Percentiles rank a stretch among this genome's conserved stretches.
These are phyloP conservation scores for Cadophora sp. DNA, from an alignment of 2,329 filamentous ascomycete genomes.

Conservation along the genomic window DNA sequence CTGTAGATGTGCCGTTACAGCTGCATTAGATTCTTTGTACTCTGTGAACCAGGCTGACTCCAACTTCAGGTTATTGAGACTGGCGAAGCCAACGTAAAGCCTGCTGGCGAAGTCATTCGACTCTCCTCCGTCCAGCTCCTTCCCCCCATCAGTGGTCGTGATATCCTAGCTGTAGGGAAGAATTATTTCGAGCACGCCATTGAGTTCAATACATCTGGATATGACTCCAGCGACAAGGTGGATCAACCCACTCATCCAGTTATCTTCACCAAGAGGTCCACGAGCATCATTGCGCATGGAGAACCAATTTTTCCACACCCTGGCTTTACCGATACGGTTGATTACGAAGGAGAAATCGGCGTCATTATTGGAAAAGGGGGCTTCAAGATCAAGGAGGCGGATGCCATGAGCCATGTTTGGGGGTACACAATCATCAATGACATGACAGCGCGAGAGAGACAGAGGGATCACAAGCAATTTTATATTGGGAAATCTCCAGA, in stretches of 20 bases:
- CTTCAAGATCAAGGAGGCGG: constrained; percentile 46
- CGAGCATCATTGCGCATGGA: constrained; percentile 50
- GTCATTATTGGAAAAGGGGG: constrained; percentile 61
- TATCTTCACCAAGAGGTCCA: constrained; percentile 60
- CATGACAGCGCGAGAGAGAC: constrained; percentile 59
- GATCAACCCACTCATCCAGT: constrained; percentile 60
- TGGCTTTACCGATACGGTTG: constrained; percentile 55
- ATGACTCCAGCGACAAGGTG: constrained; percentile 60
- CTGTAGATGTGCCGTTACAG: too few relatives aligned
- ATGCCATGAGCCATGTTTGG: constrained; percentile 39
- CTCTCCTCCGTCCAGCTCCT: constrained; percentile 51
- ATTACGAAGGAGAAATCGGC: constrained; percentile 59
- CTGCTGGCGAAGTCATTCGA: constrained; percentile 45
- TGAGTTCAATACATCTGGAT: constrained; percentile 63
- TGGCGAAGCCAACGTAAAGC: constrained; percentile 49
- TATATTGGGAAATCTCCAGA: constrained; percentile 63
- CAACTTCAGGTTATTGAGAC: constrained; percentile 50
- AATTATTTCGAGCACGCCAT: constrained; percentile 64
- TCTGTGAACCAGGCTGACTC: background rate
- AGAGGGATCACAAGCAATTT: constrained; percentile 67
- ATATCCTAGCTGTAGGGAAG: constrained; percentile 63
- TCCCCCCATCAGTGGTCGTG: constrained; percentile 55
- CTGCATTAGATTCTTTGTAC: too few relatives aligned
- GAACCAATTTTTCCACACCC: constrained; percentile 52
- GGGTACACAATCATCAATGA: constrained; percentile 62